phyloP scores from a whole-genome alignment of 106 monocot genomes.

The Dendrobium huoshanense region DNA sequence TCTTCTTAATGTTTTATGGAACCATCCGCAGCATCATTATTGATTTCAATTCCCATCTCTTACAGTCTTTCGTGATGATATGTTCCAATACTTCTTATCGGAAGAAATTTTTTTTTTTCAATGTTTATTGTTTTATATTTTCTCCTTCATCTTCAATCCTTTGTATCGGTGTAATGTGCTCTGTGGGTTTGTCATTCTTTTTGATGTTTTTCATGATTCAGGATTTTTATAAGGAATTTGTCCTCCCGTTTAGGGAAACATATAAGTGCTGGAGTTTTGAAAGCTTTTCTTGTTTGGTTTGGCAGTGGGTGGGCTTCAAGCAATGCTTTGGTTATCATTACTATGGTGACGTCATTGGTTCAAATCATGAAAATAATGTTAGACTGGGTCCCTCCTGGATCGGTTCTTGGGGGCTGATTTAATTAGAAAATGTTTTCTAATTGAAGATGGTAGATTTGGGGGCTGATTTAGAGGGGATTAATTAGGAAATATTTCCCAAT shows the following conservation, averaged over 20 bases:
- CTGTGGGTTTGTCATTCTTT: background rate
- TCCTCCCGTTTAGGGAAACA: background rate
- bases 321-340: background rate
- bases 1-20: background rate
- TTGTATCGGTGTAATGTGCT: background rate
- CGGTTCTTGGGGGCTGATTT: too few species aligned
- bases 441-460: too few species aligned
- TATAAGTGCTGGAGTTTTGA: background rate
- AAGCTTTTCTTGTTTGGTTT: background rate
- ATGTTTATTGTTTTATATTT: background rate
- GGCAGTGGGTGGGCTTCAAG: background rate
- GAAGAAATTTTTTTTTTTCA: background rate
- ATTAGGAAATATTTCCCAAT: too few species aligned
- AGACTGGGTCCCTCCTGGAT: too few species aligned
- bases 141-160: background rate
- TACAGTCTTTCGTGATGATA: background rate
- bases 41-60: background rate
- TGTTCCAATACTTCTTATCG: background rate
- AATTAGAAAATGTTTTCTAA: too few species aligned
- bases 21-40: background rate
- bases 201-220: background rate
- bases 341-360: too few species aligned
- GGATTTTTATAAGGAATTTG: background rate
- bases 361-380: too few species aligned
- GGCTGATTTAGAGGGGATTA: too few species aligned